phyloP scores from a whole-genome alignment of 139 green algal species.

The Chlorella sp. region DNA sequence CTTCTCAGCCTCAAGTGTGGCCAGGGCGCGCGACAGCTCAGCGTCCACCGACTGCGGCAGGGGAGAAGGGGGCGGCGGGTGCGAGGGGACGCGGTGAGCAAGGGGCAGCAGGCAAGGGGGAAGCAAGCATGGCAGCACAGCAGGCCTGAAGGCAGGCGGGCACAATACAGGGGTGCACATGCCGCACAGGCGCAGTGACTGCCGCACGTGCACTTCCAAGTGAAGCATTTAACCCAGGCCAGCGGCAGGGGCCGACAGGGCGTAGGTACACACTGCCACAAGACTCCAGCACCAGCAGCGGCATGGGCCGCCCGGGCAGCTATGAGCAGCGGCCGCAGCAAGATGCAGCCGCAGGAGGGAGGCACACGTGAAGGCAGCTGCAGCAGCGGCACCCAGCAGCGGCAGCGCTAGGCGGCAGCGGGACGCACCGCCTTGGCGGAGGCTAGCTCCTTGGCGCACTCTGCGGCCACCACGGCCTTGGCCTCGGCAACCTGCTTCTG shows the following conservation, averaged over 20 bases:
- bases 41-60: slow-evolving; percentile 62
- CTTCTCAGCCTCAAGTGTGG: slow-evolving; percentile 78
- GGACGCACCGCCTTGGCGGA: slow-evolving; percentile 54
- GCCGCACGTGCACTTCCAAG: no score
- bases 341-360: background rate
- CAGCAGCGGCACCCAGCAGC: background rate
- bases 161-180: no score
- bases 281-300: no score
- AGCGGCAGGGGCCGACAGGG: no score
- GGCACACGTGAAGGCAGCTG: background rate
- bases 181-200: no score
- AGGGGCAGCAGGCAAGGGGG: background rate
- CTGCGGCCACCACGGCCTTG: slow-evolving; percentile 47
- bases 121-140: background rate
- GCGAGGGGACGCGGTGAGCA: no score
- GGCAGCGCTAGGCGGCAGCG: background rate
- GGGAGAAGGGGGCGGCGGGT: background rate
- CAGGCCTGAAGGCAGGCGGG: background rate
- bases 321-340: background rate
- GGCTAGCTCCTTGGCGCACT: slow-evolving; percentile 58
- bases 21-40: slow-evolving; percentile 68
- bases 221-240: no score
- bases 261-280: no score
- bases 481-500: slow-evolving; percentile 53
- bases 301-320: no score